These are phyloP conservation scores for Blastocystis sp. DNA, from an alignment of 352 stramenopile species.

Conservation along the genomic window DNA sequence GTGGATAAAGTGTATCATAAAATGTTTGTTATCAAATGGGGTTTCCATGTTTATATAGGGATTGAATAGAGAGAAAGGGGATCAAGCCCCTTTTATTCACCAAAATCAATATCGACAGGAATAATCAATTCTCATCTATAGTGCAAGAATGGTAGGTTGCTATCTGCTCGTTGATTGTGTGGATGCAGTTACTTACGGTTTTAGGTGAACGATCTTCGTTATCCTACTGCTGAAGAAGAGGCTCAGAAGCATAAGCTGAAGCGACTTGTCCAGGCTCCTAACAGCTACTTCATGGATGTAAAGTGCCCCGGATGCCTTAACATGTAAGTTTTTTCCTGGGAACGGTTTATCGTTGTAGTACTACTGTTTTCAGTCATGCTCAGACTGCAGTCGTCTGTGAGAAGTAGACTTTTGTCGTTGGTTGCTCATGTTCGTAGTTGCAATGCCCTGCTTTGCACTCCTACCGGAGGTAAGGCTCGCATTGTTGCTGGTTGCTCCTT, in stretches of 20 bases:
- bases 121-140: constrained; percentile 49
- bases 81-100: not conserved
- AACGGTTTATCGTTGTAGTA: constrained; percentile 68
- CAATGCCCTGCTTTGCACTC: constrained; percentile 53
- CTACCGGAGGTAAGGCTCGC: constrained; percentile 52
- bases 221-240: constrained; percentile 88
- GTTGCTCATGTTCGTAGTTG: constrained; percentile 8
- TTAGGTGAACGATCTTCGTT: constrained; percentile 82
- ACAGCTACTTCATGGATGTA: constrained; percentile 99
- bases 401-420: not conserved
- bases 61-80: not conserved
- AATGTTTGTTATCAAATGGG: not conserved
- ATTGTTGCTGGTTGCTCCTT: constrained; percentile 38
- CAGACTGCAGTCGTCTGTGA: constrained; percentile 72
- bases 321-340: constrained; percentile 73
- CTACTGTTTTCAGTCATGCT: constrained; percentile 96
- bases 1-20: not conserved
- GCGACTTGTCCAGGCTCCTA: constrained; percentile 95
- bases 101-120: not conserved
- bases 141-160: constrained; percentile 29
- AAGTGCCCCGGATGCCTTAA: constrained; percentile 99
- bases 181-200: not conserved
- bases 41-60: not conserved
- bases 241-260: constrained; percentile 98
- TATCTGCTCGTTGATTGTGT: not conserved